Evolutionary conservation across 129 eudicot genomes (phyloP), one percentile per base, ranked within the genome.

Genomic region (Pulicaria dysenterica): DNA sequence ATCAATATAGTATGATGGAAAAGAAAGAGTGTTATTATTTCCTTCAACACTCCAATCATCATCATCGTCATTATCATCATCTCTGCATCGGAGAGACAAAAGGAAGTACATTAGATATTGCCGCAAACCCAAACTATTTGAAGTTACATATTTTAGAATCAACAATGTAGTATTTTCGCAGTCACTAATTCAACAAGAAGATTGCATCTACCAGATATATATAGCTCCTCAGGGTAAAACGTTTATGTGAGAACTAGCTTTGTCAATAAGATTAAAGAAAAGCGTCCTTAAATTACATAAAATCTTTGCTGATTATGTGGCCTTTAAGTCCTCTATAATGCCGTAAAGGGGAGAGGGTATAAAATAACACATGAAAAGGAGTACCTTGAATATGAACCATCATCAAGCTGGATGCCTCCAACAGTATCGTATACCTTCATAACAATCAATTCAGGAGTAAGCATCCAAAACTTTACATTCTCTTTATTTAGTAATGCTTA

Each of bases 1-100:
- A 84, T 94, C 98, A 45, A 94, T 94, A 80, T 94, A 94, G 73
- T 94, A 94, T 61, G 96, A 86, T 49, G 98, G 98, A 70, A 90
- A 94, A 59, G 98, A 85, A 71, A 92, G 83, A 4, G 90, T 85
- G 71, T 84, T 92, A 61, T 73, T 86, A 58, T 83, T 84, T 63
- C 92, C 98, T 81, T 94, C 95, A 73, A 86, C 74, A 83, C 85
- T 71, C 98, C 98, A 94, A 50, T 88, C 95, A 45, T 88, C 94
- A 46, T 87, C 95, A 80, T 96, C 83, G 86, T 86, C 95, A 41
- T 90, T 2, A 24, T 86, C 95, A 41, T 90, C 96, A 42, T 90
- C 95, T 82, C 98, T 94, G 96, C 87, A 85, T 58, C 69, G 58
- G 66, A 15, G 66, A 80, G 43, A 69, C 39, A 72, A 72, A 69